Evolutionary conservation across 176 grass and related monocot genomes (phyloP), one percentile per base, ranked within the genome.

Genomic region (Microstegium vimineum): DNA sequence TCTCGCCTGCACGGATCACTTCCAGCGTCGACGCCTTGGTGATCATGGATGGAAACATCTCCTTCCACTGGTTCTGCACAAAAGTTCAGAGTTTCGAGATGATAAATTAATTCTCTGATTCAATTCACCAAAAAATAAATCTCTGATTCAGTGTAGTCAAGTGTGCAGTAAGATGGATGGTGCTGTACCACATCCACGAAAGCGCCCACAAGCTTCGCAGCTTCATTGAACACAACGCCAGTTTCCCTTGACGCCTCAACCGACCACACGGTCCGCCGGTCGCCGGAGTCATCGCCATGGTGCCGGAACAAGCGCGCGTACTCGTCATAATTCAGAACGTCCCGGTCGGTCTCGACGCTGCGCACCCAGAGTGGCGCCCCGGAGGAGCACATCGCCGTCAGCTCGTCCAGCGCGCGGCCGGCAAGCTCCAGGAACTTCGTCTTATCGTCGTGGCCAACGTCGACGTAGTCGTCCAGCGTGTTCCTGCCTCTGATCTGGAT

Each of bases 301-400:
- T 16, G 43, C 40, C 33, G 65, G 81, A 98, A 94, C 84, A 89
- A 16, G n/a, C 88, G 84, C 54, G 91, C 16, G 83, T 98, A 94
- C 73, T 94, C 92, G 62, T 94, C 88, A 84, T 93, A 91, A 74
- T 93, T 90, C 27, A 94, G 88, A 79, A 94, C 91, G 80, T 91
- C 43, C 14, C 43, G 84, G 5, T 79, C 81, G 27, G 92, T 93
- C 81, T 94, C 90, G 13, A 93, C 70, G 68, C 86, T 91, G 72
- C 75, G 83, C 59, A 93, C 51, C 92, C 92, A 94, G 63, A 98
- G 81, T 13, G 95, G 95, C 72, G 90, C 84, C 12, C 65, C 75
- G 80, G 88, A 65, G 14, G 84, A 88, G 25, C 66, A 77, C 92
- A 94, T 93, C 85, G 73, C 66, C 35, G 47, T 68, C 10, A 46